A percentile compares a stretch with the other conserved stretches of the same genome.
These are phyloP conservation scores for Fusarium fracticaudum DNA, from an alignment of 2,329 filamentous ascomycete species.

Conservation along the genomic window DNA sequence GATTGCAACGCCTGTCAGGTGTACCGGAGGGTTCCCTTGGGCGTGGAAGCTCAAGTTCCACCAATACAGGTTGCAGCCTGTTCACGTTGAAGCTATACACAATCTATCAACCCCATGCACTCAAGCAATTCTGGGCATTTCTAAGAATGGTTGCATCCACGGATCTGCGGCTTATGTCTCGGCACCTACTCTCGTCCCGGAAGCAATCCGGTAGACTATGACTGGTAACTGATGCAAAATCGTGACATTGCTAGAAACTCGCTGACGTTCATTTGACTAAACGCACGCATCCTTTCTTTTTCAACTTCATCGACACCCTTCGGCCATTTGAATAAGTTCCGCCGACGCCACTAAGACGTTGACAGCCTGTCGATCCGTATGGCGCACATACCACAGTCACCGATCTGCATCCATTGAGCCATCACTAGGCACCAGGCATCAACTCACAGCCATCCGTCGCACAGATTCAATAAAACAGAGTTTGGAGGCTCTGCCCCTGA, in stretches of 20 bases:
- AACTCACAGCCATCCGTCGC: background rate
- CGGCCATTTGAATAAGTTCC: conserved; percentile 31
- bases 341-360: conserved; percentile 7
- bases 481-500: conserved; percentile 12
- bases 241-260: conserved; percentile 11
- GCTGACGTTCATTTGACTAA: conserved; percentile 22
- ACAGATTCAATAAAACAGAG: conserved; percentile 11
- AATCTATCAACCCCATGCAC: conserved; percentile 2
- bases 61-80: conserved; percentile 17
- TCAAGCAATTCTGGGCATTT: conserved; percentile 2
- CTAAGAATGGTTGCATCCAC: conserved; percentile 17
- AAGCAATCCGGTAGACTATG: conserved; percentile 1
- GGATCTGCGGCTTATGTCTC: conserved; percentile 7
- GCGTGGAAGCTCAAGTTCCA: background rate
- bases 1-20: conserved; percentile 8
- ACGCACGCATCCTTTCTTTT: background rate
- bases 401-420: conserved; percentile 28
- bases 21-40: background rate
- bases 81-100: conserved; percentile 10
- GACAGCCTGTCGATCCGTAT: conserved; percentile 20
- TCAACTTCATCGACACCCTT: conserved; percentile 9
- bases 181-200: conserved; percentile 6
- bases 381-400: background rate
- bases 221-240: background rate
- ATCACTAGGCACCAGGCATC: background rate